Evolutionary conservation across 83 land plant species (phyloP), one percentile per base, ranked within the genome.

Genomic region (Thuja plicata): DNA sequence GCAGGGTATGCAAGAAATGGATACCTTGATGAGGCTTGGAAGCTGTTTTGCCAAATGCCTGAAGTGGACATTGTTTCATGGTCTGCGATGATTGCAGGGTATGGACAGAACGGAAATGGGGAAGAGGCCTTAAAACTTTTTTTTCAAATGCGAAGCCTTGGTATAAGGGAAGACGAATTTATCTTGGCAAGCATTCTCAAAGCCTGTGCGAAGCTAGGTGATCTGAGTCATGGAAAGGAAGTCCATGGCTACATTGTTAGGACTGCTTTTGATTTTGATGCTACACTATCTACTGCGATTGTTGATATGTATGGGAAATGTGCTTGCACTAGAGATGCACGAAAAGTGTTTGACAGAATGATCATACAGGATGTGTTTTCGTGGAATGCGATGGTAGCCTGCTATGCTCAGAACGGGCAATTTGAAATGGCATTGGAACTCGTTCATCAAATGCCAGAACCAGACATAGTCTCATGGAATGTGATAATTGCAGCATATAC

Each of bases 291-390:
- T 24, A 87, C 71, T 60, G 73, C 81, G 27, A 27, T 70, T 34
- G 37, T 87, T 40, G 88, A 87, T 71, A 85, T 85, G 87, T 85
- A 85, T 85, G 87, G 15, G 34, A 85, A 85, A 55, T 85, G 87
- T 32, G 87, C 40, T 30, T 50, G 66, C 66, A 35, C 12, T 12
- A 55, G 46, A 55, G 62, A 85, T 50, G 87, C 87, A 30, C 87
- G 40, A n/a, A 37, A 52, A 85, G 87, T 55, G 37, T 85, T 85
- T 55, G 37, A 85, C 62, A 85, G 52, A 55, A 48, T 85, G 37
- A 15, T 3, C 16, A 2, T 17, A 35, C 35, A 2, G 27, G 87
- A 52, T 30, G 46, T 52, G 40, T 24, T 85, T 4, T 85, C 66
- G 52, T 52, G 66, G 66, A 85, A 85, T 85, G 27, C 35, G 8